A percentile compares a stretch with the other conserved stretches of the same genome.
These are phyloP conservation scores for Mrakia blollopis DNA, from an alignment of 768 basidiomycete species.

Conservation along the genomic window DNA sequence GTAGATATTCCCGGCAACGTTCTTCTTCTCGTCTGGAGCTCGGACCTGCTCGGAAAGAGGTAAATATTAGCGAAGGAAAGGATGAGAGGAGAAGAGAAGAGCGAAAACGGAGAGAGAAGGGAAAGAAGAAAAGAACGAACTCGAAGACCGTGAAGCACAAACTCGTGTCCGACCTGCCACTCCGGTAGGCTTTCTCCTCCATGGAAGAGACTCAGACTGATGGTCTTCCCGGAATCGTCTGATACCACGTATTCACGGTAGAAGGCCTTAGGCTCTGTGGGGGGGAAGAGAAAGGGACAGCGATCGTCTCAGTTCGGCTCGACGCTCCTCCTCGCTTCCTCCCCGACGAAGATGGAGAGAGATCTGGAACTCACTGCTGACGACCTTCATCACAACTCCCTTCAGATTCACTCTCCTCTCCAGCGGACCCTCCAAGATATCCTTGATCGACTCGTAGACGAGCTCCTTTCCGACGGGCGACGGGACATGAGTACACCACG, in stretches of 20 bases:
- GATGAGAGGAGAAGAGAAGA: not conserved
- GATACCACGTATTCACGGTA: not conserved
- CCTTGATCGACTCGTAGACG: conserved; percentile 1
- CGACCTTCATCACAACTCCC: not conserved
- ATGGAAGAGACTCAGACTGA: not conserved
- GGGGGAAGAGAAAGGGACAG: not conserved
- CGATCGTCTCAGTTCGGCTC: not conserved
- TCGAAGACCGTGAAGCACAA: not conserved
- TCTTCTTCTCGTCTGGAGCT: not conserved
- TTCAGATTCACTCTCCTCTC: not conserved
- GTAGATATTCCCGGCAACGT: not conserved
- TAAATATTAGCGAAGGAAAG: not conserved
- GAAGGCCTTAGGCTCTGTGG: not conserved
- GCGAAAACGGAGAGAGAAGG: not conserved
- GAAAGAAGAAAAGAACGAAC: not conserved
- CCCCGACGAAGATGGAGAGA: not conserved
- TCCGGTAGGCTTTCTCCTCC: not conserved
- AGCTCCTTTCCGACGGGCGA: not conserved
- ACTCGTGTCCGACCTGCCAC: not conserved
- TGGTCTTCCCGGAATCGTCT: not conserved
- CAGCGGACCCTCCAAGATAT: not conserved
- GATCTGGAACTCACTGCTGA: no score
- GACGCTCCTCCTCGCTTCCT: not conserved
- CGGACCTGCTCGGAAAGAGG: not conserved
- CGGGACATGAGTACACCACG: not conserved